Evolutionary conservation across 176 grass and related monocot genomes (phyloP), one percentile per base, ranked within the genome.

Genomic region (Poa pratensis): DNA sequence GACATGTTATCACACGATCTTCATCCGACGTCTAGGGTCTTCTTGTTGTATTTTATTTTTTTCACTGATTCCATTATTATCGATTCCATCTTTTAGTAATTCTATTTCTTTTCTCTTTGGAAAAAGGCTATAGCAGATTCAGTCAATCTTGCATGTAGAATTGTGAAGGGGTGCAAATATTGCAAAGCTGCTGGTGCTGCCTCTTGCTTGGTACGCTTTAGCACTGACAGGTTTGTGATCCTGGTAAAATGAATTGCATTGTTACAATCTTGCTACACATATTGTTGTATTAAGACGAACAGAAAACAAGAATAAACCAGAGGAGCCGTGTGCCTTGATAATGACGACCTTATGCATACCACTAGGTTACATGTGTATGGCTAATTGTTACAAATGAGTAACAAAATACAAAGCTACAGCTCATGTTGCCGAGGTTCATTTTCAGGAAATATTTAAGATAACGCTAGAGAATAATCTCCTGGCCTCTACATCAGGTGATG

Each of bases 131-230:
- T 94, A 28, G 91, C 91, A 6, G 92, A 97, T 49, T 67, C 85
- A 45, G 85, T 97, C 70, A 90, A 80, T 89, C 83, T 97, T 27
- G 92, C 90, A 50, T 94, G 94, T 90, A 87, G 94, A 63, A 17
- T 97, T 80, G 92, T 85, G 34, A 94, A 84, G 79, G 94, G 94
- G 37, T 97, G 94, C 85, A 90, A 71, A 60, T 94, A 92, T 81
- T 97, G 94, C 83, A 90, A 81, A 85, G 77, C 61, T 77, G 77
- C 49, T 80, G 72, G 37, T 77, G 83, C 91, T 53, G 71, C 88
- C 28, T 92, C 94, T 82, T 97, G 92, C 80, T 84, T 97, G 83
- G 94, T 97, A 59, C 90, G 73, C n/a, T 84, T 94, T 76, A 88
- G 69, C 26, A 76, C 77, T 66, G 89, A 92, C 91, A 97, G 94